Evolutionary conservation across 2,329 filamentous ascomycete species (phyloP).

Genomic region (Talaromyces sp.): DNA sequence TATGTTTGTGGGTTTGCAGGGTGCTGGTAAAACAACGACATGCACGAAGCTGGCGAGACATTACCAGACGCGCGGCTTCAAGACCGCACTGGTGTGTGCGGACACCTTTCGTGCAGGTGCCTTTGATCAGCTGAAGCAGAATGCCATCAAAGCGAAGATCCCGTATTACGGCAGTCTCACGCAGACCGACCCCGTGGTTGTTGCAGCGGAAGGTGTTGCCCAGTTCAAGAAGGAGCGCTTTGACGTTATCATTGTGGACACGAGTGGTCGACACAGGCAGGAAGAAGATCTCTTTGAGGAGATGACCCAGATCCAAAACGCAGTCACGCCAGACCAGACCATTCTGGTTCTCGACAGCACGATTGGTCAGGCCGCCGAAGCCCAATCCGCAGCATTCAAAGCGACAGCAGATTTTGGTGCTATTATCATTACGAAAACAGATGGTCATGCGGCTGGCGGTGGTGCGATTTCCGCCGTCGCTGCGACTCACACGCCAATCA

Average conservation of each 20-base stretch:
- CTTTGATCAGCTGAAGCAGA: constrained; percentile 98
- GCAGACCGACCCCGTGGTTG: constrained; percentile 89
- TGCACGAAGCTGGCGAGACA: constrained; percentile 95
- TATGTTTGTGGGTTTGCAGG: constrained; percentile 98
- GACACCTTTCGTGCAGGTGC: constrained; percentile 98
- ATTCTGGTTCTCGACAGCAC: constrained; percentile 97
- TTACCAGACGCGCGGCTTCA: constrained; percentile 91
- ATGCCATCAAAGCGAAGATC: constrained; percentile 97
- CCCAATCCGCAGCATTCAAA: constrained; percentile 94
- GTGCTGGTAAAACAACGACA: constrained; percentile 95
- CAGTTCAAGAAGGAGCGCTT: constrained; percentile 99
- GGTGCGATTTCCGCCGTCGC: constrained; percentile 97
- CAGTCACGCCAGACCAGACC: constrained; percentile 88
- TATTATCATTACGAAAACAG: constrained; percentile 98
- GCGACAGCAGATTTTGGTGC: constrained; percentile 94
- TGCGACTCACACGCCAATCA: constrained; percentile 92
- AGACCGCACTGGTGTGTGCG: constrained; percentile 88
- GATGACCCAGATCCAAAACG: constrained; percentile 93
- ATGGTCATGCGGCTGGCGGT: constrained; percentile 90
- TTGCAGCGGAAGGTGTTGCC: constrained; percentile 91
- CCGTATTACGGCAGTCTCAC: constrained; percentile 97
- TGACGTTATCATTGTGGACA: constrained; percentile 98
- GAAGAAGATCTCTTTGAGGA: constrained; percentile 94
- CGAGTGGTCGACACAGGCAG: constrained; percentile 88
- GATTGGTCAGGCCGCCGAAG: constrained; percentile 92